Conservation (phyloP, 73 alveolate species). For the Paramecium tetraurelia region DNA sequence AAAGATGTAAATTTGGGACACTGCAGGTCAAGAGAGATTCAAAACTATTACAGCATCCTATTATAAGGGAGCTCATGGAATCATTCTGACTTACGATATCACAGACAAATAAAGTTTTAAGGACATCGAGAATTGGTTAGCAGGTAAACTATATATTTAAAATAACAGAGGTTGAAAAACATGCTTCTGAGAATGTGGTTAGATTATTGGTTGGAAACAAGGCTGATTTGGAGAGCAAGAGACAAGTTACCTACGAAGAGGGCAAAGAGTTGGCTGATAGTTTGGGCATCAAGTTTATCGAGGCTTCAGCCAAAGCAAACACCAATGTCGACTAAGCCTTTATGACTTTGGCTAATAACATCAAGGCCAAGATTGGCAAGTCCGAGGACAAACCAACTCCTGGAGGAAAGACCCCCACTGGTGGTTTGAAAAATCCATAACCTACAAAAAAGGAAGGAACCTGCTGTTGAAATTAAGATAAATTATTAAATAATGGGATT, state of each 20-base stretch:
- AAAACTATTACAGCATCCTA: conserved; percentile 79
- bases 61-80: conserved; percentile 86
- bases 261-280: conserved; percentile 76
- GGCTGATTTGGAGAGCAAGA: conserved; percentile 75
- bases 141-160: conserved; percentile 30
- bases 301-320: conserved; percentile 63
- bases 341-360: conserved; percentile 63
- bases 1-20: conserved; percentile 66
- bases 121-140: conserved; percentile 77
- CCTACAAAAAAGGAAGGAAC: conserved; percentile 6
- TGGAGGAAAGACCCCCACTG: conserved; percentile 39
- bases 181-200: conserved; percentile 66
- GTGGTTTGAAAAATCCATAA: neutral
- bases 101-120: conserved; percentile 70
- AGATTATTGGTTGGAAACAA: conserved; percentile 81
- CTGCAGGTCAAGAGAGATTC: conserved; percentile 79
- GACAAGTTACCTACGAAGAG: conserved; percentile 76
- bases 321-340: conserved; percentile 61
- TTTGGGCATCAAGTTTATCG: conserved; percentile 77
- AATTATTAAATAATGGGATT: conserved; percentile 44
- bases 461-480: conserved; percentile 43
- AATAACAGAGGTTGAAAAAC: conserved; percentile 54
- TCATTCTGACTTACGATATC: conserved; percentile 79
- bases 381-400: conserved; percentile 55
- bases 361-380: conserved; percentile 60